A percentile compares a stretch with the other conserved stretches of the same genome.
Evolutionary conservation across 805 yeast species (phyloP).

Genomic region (Pichia heedii): DNA sequence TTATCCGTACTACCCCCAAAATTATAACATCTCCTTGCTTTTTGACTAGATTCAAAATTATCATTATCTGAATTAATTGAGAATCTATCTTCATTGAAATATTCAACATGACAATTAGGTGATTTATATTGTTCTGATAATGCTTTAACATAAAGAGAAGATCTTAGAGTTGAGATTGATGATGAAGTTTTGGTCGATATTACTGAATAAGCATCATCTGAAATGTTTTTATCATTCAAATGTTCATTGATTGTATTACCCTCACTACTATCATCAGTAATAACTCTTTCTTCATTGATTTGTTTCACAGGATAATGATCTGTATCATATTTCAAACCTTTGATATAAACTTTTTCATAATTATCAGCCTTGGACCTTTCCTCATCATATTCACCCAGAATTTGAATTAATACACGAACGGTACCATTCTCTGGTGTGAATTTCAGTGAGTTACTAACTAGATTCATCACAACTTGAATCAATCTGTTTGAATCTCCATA

Average conservation of each 20-base stretch:
- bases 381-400: conserved; percentile 67
- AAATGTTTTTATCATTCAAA: background rate
- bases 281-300: background rate
- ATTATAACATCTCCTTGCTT: conserved; percentile 12
- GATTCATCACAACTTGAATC: conserved; percentile 84
- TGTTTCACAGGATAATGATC: conserved; percentile 8
- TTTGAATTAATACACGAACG: conserved; percentile 53
- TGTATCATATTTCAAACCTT: conserved; percentile 14
- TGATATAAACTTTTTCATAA: conserved; percentile 39
- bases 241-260: background rate
- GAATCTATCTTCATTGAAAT: conserved; percentile 14
- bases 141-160: conserved; percentile 31
- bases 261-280: background rate
- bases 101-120: conserved; percentile 12
- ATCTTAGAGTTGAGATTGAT: conserved; percentile 22
- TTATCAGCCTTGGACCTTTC: conserved; percentile 33
- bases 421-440: conserved; percentile 87
- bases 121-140: conserved; percentile 32
- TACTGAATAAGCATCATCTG: conserved; percentile 3
- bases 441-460: conserved; percentile 83
- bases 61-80: conserved; percentile 16
- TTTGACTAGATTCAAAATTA: conserved; percentile 11
- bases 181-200: conserved; percentile 2
- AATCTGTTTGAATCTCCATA: conserved; percentile 88
- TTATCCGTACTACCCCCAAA: conserved; percentile 13